A percentile compares a stretch with the other conserved stretches of the same genome.
Conservation (phyloP, 495 filamentous ascomycete genomes). For the Tuber indicum region DNA sequence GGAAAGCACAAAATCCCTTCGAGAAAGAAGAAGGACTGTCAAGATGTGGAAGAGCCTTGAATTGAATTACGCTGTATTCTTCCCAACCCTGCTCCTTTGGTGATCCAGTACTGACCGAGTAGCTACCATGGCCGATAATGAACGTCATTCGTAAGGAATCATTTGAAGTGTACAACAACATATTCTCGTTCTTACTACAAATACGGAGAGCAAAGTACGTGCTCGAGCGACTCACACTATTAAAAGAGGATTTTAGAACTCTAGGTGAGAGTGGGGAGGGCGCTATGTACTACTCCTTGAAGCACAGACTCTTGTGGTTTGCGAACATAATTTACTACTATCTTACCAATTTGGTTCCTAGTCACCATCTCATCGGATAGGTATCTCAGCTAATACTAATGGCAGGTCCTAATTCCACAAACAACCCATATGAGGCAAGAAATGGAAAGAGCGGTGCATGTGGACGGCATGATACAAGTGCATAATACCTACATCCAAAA, state of each 20-base stretch:
- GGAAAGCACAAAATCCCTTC: conserved; percentile 12
- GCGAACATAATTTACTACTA: conserved; percentile 67
- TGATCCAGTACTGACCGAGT: conserved; percentile 54
- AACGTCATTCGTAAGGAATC: conserved; percentile 65
- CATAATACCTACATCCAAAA: conserved; percentile 59
- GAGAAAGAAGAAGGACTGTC: conserved; percentile 37
- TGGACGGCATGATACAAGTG: conserved; percentile 71
- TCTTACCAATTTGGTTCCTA: conserved; percentile 55
- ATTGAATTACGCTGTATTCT: conserved; percentile 29
- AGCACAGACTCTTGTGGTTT: conserved; percentile 75
- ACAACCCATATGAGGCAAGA: conserved; percentile 49
- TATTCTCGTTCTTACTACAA: conserved; percentile 72
- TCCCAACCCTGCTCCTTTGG: conserved; percentile 44
- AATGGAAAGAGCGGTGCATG: conserved; percentile 59
- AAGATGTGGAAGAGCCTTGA: conserved; percentile 44
- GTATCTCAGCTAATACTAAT: neutral
- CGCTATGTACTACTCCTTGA: conserved; percentile 54
- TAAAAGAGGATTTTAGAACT: conserved; percentile 34
- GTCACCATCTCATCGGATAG: neutral
- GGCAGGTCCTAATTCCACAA: conserved; percentile 53
- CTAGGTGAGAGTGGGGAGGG: conserved; percentile 15
- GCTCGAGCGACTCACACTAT: conserved; percentile 54
- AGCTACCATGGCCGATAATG: conserved; percentile 76
- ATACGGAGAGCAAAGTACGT: conserved; percentile 63
- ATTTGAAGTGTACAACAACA: conserved; percentile 57